phyloP scores from a whole-genome alignment of 305 asterid genomes.

The Salvia sclarea region DNA sequence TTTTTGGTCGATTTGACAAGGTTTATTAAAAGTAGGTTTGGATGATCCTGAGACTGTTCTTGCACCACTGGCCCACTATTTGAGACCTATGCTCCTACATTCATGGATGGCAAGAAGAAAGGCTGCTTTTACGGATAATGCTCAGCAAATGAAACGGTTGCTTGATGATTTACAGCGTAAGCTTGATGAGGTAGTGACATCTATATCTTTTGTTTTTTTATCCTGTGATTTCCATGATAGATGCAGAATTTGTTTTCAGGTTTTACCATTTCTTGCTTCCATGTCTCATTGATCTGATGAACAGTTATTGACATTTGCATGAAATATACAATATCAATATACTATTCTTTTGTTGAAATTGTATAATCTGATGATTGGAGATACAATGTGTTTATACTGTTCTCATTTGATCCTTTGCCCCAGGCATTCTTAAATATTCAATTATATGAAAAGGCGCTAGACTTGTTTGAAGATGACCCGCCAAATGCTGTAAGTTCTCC shows the following conservation, averaged over 20 bases:
- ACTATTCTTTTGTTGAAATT: conserved; percentile 15
- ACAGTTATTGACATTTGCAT: conserved; percentile 9
- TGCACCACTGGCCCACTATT: conserved; percentile 68
- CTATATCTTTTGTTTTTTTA: conserved; percentile 19
- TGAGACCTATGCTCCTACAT: conserved; percentile 88
- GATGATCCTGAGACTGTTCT: conserved; percentile 79
- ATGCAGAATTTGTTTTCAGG: neutral
- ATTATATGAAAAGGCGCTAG: conserved; percentile 87
- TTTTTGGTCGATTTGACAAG: conserved; percentile 28
- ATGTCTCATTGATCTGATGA: conserved; percentile 11
- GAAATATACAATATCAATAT: conserved; percentile 13
- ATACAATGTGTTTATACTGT: conserved; percentile 8
- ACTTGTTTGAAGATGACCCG: conserved; percentile 88
- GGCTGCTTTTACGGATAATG: conserved; percentile 79
- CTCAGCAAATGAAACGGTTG: conserved; percentile 74
- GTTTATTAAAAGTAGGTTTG: conserved; percentile 42
- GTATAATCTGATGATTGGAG: conserved; percentile 13
- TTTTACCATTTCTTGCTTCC: conserved; percentile 5
- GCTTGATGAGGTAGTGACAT: conserved; percentile 78
- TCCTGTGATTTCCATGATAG: conserved; percentile 13
- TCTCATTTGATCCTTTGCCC: conserved; percentile 27
- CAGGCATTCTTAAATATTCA: conserved; percentile 88
- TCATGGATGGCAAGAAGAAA: conserved; percentile 82
- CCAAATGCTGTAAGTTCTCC: conserved; percentile 69
- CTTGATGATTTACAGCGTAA: conserved; percentile 80